These are phyloP conservation scores for Ophiostoma ulmi DNA, from an alignment of 2,329 filamentous ascomycete species.

Conservation along the genomic window DNA sequence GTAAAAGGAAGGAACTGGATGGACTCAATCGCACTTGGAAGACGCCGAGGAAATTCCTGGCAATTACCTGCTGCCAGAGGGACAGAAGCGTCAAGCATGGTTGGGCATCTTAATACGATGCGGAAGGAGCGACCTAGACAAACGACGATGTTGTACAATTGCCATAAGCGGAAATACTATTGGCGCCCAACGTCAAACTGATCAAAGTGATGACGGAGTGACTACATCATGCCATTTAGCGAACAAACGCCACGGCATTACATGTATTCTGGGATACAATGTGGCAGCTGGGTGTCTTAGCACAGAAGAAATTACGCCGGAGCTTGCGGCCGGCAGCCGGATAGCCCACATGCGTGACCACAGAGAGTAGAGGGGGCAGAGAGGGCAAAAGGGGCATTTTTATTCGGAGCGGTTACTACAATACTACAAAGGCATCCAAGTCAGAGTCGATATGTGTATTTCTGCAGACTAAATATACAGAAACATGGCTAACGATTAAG, in stretches of 20 bases:
- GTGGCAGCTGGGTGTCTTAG: not conserved
- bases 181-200: not conserved
- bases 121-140: slow-evolving; percentile 2
- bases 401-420: not conserved
- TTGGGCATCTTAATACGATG: not conserved
- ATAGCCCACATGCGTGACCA: not conserved
- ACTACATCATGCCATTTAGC: not conserved
- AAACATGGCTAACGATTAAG: not conserved
- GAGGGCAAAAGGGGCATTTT: not conserved
- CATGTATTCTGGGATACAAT: not conserved
- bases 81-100: not conserved
- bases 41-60: not conserved
- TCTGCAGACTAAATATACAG: no score
- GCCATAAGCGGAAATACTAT: not conserved
- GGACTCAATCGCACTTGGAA: not conserved
- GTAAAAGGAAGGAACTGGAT: not conserved
- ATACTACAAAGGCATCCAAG: not conserved
- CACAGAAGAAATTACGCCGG: not conserved
- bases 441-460: not conserved
- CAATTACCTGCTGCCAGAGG: not conserved
- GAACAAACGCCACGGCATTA: not conserved
- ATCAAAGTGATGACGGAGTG: not conserved
- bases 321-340: not conserved
- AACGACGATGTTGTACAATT: not conserved
- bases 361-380: not conserved